Conservation (phyloP, 208 protist genomes). For the Trypanosoma caninum region DNA sequence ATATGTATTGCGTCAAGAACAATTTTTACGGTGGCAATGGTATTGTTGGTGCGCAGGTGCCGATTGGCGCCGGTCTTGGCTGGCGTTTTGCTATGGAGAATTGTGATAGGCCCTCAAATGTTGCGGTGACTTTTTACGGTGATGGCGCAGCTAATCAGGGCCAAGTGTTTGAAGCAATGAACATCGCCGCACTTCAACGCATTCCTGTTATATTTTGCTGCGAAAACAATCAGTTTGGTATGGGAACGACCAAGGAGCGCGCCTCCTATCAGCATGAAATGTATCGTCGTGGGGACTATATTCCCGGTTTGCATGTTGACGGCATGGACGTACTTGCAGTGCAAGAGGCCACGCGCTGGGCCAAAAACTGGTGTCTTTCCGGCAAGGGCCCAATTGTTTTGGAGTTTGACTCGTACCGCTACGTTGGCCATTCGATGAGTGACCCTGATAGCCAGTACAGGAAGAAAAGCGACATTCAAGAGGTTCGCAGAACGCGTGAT, state of each 20-base stretch:
- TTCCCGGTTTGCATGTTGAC: conserved; percentile 96
- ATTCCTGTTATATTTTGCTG: conserved; percentile 95
- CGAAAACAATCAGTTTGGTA: conserved; percentile 99
- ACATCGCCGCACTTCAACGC: conserved; percentile 98
- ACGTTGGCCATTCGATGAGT: conserved; percentile 98
- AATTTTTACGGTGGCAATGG: conserved; percentile 98
- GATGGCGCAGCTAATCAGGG: conserved; percentile 98
- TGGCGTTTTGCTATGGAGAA: conserved; percentile 87
- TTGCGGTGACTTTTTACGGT: conserved; percentile 94
- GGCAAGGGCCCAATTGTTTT: conserved; percentile 94
- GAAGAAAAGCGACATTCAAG: conserved; percentile 93
- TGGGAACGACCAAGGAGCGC: conserved; percentile 95
- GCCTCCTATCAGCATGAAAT: conserved; percentile 90
- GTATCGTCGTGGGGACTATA: conserved; percentile 96
- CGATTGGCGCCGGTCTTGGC: conserved; percentile 95
- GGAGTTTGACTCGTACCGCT: conserved; percentile 96
- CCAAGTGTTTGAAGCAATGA: conserved; percentile 98
- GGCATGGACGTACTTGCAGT: conserved; percentile 98
- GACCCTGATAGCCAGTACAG: conserved; percentile 98
- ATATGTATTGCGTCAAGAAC: conserved; percentile 93
- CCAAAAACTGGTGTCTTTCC: conserved; percentile 73
- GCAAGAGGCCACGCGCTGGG: conserved; percentile 88
- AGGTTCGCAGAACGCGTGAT: conserved; percentile 88
- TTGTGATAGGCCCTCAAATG: conserved; percentile 76
- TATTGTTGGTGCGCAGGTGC: conserved; percentile 97